Evolutionary conservation across 306 rosid genomes (phyloP).

Genomic region (Abrus precatorius): DNA sequence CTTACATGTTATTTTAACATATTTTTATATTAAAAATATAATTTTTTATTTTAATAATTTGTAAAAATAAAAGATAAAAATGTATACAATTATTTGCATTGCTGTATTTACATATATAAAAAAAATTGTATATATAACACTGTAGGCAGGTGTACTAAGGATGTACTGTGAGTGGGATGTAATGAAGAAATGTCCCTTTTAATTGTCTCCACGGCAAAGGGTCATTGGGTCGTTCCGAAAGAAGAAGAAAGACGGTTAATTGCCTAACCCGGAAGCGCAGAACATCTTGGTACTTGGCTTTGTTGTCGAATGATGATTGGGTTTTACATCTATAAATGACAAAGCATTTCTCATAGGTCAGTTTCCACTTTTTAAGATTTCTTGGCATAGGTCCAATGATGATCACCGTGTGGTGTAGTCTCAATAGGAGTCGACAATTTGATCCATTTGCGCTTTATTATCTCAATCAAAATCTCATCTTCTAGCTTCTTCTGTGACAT

Average conservation of each 20-base stretch:
- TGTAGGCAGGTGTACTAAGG: too few species aligned
- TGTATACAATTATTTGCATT: too few species aligned
- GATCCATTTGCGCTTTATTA: too few species aligned
- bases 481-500: background rate
- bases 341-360: background rate
- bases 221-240: too few species aligned
- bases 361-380: background rate
- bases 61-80: too few species aligned
- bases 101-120: too few species aligned
- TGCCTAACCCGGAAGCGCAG: background rate
- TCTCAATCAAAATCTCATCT: background rate
- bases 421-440: too few species aligned
- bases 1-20: too few species aligned
- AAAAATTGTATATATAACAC: too few species aligned
- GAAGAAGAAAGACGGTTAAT: background rate
- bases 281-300: background rate
- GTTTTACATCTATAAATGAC: background rate
- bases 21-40: too few species aligned
- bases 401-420: background rate
- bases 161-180: too few species aligned
- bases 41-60: too few species aligned
- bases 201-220: background rate
- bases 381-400: background rate
- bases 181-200: background rate
- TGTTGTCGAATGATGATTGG: background rate